Evolutionary conservation across 1,139 yeast genomes (phyloP), one percentile per base, ranked within the genome.

Genomic region (Spathaspora sp.): DNA sequence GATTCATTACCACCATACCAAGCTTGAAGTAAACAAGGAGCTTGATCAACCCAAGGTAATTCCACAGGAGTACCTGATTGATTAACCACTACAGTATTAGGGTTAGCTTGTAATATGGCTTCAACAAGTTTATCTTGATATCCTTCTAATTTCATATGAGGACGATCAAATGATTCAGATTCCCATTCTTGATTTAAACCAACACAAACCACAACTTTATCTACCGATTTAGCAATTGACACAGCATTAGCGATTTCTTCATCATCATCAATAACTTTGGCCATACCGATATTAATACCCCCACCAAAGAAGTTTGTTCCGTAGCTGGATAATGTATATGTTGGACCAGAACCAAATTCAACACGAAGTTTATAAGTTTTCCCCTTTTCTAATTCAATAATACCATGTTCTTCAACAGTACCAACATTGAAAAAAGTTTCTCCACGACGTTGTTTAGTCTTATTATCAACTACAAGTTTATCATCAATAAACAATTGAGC

Each of bases 61-160:
- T 77, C 74, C 31, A 81, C 85, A 1, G 87, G 86, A n/a, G 84
- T 74, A 47, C 87, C 86, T 2, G 82, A 72, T 60, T 81, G 85
- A 59, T 79, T 74, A 24, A 81, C 84, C 43, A 81, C 64, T 9
- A 79, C 74, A 2, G 78, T 70, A 56, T 80, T 77, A 34, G 76
- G 73, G 53, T 80, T 80, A 33, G 70, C 84, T 27, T 61, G 64
- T 18, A 73, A 48, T 13, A 82, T 74, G 13, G 70, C 78, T 20
- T 56, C 58, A n/a, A 81, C 71, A 46, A 82, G 65, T 33, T 71
- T 68, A 51, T 80, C 72, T 37, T 80, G 75, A 45, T 63, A 56
- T 20, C 76, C 75, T 41, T 86, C 85, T 20, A 80, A 51, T 7
- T 54, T 58, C 68, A 65, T 63, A 48, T 61, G 50, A 17, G 59